Conservation (phyloP, 2,329 filamentous ascomycete genomes). For the Monascus ruber region DNA sequence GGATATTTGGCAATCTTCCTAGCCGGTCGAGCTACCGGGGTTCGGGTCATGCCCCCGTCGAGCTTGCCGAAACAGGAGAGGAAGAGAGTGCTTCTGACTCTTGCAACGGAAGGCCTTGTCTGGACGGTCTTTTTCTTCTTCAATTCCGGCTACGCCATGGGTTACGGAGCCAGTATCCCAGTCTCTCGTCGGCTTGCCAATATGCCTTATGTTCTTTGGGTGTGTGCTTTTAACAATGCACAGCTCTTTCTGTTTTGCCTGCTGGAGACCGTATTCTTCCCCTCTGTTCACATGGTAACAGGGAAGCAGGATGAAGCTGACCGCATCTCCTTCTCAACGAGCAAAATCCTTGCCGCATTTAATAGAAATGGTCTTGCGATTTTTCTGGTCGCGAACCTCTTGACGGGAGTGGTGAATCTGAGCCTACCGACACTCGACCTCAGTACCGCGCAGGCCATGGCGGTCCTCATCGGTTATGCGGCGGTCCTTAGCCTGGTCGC, state of each 20-base stretch:
- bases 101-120: constrained; percentile 52
- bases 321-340: constrained; percentile 59
- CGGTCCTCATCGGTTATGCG: constrained; percentile 63
- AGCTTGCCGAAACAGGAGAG: constrained; percentile 32
- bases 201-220: constrained; percentile 86
- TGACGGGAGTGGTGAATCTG: constrained; percentile 85
- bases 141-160: constrained; percentile 56
- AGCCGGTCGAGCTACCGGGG: constrained; percentile 71
- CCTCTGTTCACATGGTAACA: constrained; percentile 51
- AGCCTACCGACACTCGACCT: constrained; percentile 71
- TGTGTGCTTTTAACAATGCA: constrained; percentile 78
- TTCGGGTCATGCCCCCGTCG: constrained; percentile 57
- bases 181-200: constrained; percentile 89
- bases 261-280: constrained; percentile 70
- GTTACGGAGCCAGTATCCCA: constrained; percentile 50
- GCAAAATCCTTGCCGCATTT: constrained; percentile 66
- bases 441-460: constrained; percentile 54
- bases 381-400: constrained; percentile 77
- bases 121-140: constrained; percentile 64
- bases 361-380: constrained; percentile 80
- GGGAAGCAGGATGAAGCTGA: constrained; percentile 48
- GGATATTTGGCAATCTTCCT: constrained; percentile 95
- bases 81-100: constrained; percentile 50
- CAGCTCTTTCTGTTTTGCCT: constrained; percentile 69
- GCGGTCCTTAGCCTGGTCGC: constrained; percentile 56